phyloP scores from a whole-genome alignment of 2,329 filamentous ascomycete genomes.

The Dactylella cylindrospora region DNA sequence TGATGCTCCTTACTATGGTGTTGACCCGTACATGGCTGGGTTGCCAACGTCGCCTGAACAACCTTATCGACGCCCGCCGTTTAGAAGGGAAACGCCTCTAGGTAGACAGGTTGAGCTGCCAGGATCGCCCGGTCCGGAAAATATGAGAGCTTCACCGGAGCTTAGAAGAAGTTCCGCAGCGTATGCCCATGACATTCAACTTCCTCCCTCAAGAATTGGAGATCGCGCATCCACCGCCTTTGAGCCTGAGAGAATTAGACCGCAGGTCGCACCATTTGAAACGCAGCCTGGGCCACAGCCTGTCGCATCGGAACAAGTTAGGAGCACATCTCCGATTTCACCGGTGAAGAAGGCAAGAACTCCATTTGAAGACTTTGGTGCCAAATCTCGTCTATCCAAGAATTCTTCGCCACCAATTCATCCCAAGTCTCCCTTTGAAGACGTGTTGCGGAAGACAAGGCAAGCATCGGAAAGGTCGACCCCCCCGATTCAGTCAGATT shows the following conservation, averaged over 20 bases:
- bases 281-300: not conserved
- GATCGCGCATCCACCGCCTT: conserved; percentile 28
- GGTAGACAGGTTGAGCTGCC: conserved; percentile 33
- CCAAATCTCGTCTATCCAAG: conserved; percentile 22
- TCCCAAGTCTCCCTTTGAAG: conserved; percentile 24
- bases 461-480: not conserved
- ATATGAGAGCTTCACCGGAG: conserved; percentile 32
- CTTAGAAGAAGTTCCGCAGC: conserved; percentile 18
- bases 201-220: conserved; percentile 33
- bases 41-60: conserved; percentile 30
- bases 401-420: conserved; percentile 21
- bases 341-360: conserved; percentile 28
- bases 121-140: conserved; percentile 30
- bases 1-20: conserved; percentile 12
- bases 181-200: conserved; percentile 33
- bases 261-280: conserved; percentile 1
- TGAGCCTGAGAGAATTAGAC: conserved; percentile 15
- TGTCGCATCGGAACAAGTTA: not conserved
- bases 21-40: conserved; percentile 14
- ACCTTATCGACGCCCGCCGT: conserved; percentile 16
- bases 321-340: conserved; percentile 18
- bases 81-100: conserved; percentile 36
- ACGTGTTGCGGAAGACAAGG: conserved; percentile 8
- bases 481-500: too few species aligned
- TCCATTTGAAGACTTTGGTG: conserved; percentile 28